Evolutionary conservation across 176 grass and related monocot genomes (phyloP), one percentile per base, ranked within the genome.

Genomic region (Avena atlantica): DNA sequence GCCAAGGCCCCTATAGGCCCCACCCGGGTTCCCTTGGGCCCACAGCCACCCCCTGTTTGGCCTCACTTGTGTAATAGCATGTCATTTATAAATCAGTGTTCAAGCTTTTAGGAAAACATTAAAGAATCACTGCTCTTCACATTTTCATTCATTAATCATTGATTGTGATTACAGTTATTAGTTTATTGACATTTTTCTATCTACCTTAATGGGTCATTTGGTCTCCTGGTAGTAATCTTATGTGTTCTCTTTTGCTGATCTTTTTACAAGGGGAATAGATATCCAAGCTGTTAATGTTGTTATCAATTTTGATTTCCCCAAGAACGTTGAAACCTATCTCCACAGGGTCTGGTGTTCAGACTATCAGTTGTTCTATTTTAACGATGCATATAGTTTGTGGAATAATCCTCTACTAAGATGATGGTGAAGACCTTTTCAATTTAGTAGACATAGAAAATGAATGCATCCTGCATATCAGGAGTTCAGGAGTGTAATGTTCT

Each of bases 201-300:
- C 76, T 75, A 74, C 17, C 8, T 76, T n/a, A 36, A 50, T 25
- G 31, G 3, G 57, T 80, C 44, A 76, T 56, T 86, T 92, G 40
- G 40, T 76, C 14, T 76, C 45, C 53, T 76, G 36, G 16, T 71
- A 69, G 23, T 89, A 70, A 67, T 14, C 7, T 49, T 65, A 36
- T 62, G 5, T 65, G 11, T 70, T 62, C 78, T 45, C 65, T 8
- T 29, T 75, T 87, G 57, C 92, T 96, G 93, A 98, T 98, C 92
- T 95, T 76, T 98, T 98, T 81, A 98, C 93, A 19, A 96, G 92
- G 87, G 96, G 92, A 76, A 98, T 98, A 76, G 96, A 98, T 91
- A 98, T 98, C 76, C 96, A 98, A 87, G 96, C 92, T 79, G 93
- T 98, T 67, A 96, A 96, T 98, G 96, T 98, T 87, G 96, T 98